A percentile compares a stretch with the other conserved stretches of the same genome.
Evolutionary conservation across 2,329 filamentous ascomycete species (phyloP).

Genomic region (Xylariaceae sp.): DNA sequence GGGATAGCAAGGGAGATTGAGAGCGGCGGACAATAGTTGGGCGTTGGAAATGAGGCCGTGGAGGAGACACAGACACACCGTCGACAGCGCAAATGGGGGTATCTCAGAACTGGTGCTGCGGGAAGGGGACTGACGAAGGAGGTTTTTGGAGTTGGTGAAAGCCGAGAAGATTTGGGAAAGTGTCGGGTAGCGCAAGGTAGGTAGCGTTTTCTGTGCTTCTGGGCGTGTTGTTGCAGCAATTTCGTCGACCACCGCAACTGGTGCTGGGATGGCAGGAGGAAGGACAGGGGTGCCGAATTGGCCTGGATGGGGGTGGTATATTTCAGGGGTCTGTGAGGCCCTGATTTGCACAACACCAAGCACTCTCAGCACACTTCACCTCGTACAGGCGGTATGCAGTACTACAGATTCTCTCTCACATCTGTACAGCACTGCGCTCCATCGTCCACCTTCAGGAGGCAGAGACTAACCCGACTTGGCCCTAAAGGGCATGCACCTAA

Average conservation of each 20-base stretch:
- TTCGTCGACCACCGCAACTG: background rate
- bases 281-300: background rate
- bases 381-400: no score
- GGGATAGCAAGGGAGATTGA: background rate
- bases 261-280: background rate
- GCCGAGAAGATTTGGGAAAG: constrained; percentile 21
- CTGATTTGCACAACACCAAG: no score
- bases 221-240: constrained; percentile 2
- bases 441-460: no score
- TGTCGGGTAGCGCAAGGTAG: background rate
- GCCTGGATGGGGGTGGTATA: no score
- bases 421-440: no score
- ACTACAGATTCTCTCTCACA: no score
- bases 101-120: constrained; percentile 22
- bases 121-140: constrained; percentile 11
- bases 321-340: no score
- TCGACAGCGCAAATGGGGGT: constrained; percentile 22
- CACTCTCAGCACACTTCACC: no score
- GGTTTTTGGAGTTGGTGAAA: constrained; percentile 13
- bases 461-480: no score
- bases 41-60: constrained; percentile 13
- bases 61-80: constrained; percentile 9
- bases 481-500: no score
- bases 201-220: background rate
- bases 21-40: constrained; percentile 3